Evolutionary conservation across 129 eudicot genomes (phyloP).

Genomic region (Tagetes erecta): DNA sequence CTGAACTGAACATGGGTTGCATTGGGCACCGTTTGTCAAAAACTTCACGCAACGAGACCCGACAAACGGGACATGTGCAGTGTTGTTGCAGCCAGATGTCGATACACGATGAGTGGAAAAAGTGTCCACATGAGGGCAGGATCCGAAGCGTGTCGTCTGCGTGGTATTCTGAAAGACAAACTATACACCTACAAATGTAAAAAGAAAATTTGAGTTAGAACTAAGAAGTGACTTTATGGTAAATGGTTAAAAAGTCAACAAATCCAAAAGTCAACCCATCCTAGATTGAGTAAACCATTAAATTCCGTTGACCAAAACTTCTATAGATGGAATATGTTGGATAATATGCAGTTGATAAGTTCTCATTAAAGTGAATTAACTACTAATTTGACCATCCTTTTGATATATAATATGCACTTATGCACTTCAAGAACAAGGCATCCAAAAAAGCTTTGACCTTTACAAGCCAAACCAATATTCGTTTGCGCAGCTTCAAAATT

Average conservation of each 20-base stretch:
- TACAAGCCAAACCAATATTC: constrained; percentile 15
- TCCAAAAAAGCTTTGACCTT: constrained; percentile 24
- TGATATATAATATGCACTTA: neutral
- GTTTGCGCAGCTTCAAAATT: constrained; percentile 1
- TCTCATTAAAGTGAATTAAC: constrained; percentile 14
- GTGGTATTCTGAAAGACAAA: constrained; percentile 80
- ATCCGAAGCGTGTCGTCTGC: constrained; percentile 72
- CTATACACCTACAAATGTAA: constrained; percentile 57
- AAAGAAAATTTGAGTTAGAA: neutral
- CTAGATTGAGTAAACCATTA: constrained; percentile 7
- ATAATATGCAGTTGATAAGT: constrained; percentile 17
- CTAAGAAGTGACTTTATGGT: constrained; percentile 7
- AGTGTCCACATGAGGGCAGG: constrained; percentile 75
- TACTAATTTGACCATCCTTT: constrained; percentile 15
- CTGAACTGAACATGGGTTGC: constrained; percentile 89
- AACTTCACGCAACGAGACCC: constrained; percentile 67
- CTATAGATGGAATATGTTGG: constrained; percentile 20
- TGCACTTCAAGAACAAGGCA: constrained; percentile 6
- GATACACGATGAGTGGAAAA: constrained; percentile 76
- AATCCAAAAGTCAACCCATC: constrained; percentile 26
- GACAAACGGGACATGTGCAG: constrained; percentile 89
- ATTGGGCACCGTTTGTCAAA: constrained; percentile 58
- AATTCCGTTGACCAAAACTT: constrained; percentile 14
- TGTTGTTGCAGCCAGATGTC: constrained; percentile 91
- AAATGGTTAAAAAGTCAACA: constrained; percentile 26